phyloP scores from a whole-genome alignment of 352 stramenopile genomes.

The Phytophthora constricta region DNA sequence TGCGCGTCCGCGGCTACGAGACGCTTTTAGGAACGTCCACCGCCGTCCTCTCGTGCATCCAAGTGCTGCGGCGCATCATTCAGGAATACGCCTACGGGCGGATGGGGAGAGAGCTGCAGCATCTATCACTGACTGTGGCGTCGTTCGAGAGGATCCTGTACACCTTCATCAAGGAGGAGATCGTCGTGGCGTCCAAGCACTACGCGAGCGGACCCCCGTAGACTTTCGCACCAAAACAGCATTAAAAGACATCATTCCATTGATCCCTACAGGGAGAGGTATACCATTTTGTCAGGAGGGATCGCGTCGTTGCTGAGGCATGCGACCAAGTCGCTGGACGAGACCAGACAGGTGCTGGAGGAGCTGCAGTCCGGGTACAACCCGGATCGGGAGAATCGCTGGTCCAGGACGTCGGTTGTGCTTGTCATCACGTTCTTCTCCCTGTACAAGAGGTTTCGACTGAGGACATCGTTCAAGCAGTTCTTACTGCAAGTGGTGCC shows the following conservation, averaged over 20 bases:
- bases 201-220: slow-evolving; percentile 57
- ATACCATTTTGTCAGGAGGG: slow-evolving; percentile 83
- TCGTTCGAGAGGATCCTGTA: slow-evolving; percentile 87
- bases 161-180: slow-evolving; percentile 90
- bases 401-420: slow-evolving; percentile 79
- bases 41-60: slow-evolving; percentile 78
- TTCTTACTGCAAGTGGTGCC: slow-evolving; percentile 76
- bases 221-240: slow-evolving; percentile 84
- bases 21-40: slow-evolving; percentile 75
- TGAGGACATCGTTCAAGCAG: slow-evolving; percentile 69
- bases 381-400: slow-evolving; percentile 83
- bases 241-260: slow-evolving; percentile 88
- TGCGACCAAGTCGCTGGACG: slow-evolving; percentile 83
- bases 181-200: slow-evolving; percentile 80
- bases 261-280: slow-evolving; percentile 85
- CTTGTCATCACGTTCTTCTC: slow-evolving; percentile 59
- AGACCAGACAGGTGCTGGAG: slow-evolving; percentile 81
- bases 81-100: slow-evolving; percentile 84
- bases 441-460: slow-evolving; percentile 76
- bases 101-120: slow-evolving; percentile 84
- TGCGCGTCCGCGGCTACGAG: slow-evolving; percentile 77
- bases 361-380: slow-evolving; percentile 86
- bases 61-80: slow-evolving; percentile 85
- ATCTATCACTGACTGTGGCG: slow-evolving; percentile 86
- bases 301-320: slow-evolving; percentile 81